These are phyloP conservation scores for Vicia villosa DNA, from an alignment of 306 rosid genomes.

Conservation along the genomic window DNA sequence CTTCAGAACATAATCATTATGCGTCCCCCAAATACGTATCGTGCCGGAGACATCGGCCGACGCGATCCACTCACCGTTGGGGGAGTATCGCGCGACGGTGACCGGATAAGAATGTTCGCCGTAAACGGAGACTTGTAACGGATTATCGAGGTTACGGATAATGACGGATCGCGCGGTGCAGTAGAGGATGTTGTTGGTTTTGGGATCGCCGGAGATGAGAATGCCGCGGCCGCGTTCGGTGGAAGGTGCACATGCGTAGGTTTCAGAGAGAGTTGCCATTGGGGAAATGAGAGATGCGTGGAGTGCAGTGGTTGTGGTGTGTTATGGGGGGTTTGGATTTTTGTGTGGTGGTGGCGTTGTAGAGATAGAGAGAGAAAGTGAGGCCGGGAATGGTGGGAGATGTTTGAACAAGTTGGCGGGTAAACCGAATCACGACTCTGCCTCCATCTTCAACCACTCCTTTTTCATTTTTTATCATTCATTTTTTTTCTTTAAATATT, in stretches of 20 bases:
- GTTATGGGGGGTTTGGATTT: not conserved
- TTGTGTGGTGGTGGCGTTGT: not conserved
- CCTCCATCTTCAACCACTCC: not conserved
- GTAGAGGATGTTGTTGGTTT: slow-evolving; percentile 72
- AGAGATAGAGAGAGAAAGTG: slow-evolving; percentile 1
- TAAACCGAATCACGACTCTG: not conserved
- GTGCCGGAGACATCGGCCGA: slow-evolving; percentile 89
- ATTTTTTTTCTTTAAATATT: not conserved
- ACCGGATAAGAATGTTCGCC: slow-evolving; percentile 88
- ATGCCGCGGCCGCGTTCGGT: slow-evolving; percentile 96
- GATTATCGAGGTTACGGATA: slow-evolving; percentile 75
- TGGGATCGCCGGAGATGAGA: slow-evolving; percentile 84
- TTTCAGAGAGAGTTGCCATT: slow-evolving; percentile 58
- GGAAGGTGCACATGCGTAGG: slow-evolving; percentile 78
- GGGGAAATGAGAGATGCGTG: not conserved
- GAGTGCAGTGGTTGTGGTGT: not conserved
- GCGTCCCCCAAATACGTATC: slow-evolving; percentile 90
- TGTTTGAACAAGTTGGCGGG: slow-evolving; percentile 47
- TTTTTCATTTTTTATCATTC: not conserved
- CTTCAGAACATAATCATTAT: slow-evolving; percentile 71
- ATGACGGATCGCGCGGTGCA: slow-evolving; percentile 91
- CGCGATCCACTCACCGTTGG: slow-evolving; percentile 97
- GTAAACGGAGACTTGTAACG: slow-evolving; percentile 75
- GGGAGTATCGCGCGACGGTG: slow-evolving; percentile 88
- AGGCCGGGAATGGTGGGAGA: slow-evolving; percentile 37